phyloP scores from a whole-genome alignment of 345 rosid genomes.

The Capsella bursapastoris region DNA sequence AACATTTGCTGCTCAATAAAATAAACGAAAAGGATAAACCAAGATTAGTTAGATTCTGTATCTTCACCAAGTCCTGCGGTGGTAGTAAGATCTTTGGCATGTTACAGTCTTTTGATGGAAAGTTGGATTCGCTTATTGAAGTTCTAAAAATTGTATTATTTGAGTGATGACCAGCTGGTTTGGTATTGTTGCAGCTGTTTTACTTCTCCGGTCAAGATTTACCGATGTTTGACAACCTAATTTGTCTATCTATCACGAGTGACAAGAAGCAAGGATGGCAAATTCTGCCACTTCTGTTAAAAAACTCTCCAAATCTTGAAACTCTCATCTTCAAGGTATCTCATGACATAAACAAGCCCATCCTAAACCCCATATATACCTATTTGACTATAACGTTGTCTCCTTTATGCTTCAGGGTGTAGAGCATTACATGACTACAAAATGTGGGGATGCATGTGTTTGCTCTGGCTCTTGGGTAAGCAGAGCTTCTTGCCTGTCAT shows the following conservation, averaged over 20 bases:
- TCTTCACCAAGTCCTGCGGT: too few species aligned
- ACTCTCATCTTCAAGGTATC: slow-evolving; percentile 24
- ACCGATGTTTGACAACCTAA: slow-evolving; percentile 5
- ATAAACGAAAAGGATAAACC: not conserved
- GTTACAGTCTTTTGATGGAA: not conserved
- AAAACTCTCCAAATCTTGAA: slow-evolving; percentile 26
- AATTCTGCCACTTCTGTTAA: slow-evolving; percentile 10
- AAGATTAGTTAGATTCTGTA: not conserved
- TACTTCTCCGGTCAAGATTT: not conserved
- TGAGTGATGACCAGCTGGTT: not conserved
- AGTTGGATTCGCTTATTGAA: not conserved
- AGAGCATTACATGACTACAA: not conserved
- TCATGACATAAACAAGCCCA: not conserved
- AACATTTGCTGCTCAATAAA: not conserved
- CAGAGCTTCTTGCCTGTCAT: not conserved
- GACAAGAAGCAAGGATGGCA: slow-evolving; percentile 7
- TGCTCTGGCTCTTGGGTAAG: not conserved
- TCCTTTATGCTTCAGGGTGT: slow-evolving; percentile 18
- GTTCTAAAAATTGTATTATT: not conserved
- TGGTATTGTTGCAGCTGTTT: not conserved
- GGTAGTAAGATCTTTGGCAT: not conserved
- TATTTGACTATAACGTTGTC: not conserved
- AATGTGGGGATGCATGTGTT: slow-evolving; percentile 15
- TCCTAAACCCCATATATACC: not conserved
- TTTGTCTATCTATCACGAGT: not conserved